phyloP scores from a whole-genome alignment of 495 filamentous ascomycete species.

The Trichocladium uniseriatum region DNA sequence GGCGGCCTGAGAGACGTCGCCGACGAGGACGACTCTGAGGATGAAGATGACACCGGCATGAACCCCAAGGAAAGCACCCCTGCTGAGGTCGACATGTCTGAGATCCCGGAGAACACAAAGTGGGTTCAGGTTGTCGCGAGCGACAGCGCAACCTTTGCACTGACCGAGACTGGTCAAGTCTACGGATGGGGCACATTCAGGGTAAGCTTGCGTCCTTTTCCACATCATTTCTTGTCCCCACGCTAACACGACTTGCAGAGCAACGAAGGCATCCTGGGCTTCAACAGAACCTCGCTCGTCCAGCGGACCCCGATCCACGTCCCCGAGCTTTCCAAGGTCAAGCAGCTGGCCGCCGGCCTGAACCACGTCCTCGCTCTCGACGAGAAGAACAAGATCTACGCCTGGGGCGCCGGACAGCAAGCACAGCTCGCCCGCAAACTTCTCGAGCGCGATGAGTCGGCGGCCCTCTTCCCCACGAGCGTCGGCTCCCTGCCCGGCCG shows the following conservation, averaged over 20 bases:
- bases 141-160: conserved; percentile 55
- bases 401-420: conserved; percentile 68
- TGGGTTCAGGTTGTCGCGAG: conserved; percentile 56
- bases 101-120: conserved; percentile 40
- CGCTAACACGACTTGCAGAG: conserved; percentile 20
- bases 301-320: conserved; percentile 31
- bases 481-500: conserved; percentile 52
- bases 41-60: conserved; percentile 37
- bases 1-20: conserved; percentile 55
- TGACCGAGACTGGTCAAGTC: conserved; percentile 53
- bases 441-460: conserved; percentile 47
- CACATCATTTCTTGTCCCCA: background rate
- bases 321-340: conserved; percentile 52
- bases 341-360: conserved; percentile 48
- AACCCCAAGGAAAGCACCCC: conserved; percentile 57
- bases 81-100: conserved; percentile 33
- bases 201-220: conserved; percentile 29
- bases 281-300: conserved; percentile 33
- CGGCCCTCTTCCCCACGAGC: conserved; percentile 57
- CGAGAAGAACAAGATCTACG: conserved; percentile 52
- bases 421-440: conserved; percentile 65
- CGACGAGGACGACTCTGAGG: conserved; percentile 35
- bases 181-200: conserved; percentile 66
- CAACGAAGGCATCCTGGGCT: conserved; percentile 62
- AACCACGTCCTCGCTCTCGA: conserved; percentile 68